Base-by-base conservation (phyloP, 495 filamentous ascomycete genomes). In the Entonaema liquescens region DNA sequence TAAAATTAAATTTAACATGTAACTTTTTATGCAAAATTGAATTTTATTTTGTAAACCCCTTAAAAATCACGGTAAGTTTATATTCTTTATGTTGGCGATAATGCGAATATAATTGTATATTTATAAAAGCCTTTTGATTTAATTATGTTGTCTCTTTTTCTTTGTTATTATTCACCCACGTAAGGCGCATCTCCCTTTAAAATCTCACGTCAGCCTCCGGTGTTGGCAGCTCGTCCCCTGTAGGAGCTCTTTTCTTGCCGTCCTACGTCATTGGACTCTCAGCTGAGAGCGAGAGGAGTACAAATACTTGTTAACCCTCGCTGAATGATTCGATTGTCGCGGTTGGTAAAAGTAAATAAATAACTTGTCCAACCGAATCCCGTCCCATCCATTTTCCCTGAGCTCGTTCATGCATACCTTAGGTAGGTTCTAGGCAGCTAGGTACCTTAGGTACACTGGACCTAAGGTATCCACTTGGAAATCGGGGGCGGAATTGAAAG, bases 151-250 rank as follows among this genome's bases (percentile, higher is more conserved):
- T 47, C 49, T 11, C 23, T 29, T 50, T 53, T 53, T 53, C 25
- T 26, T 53, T n/a, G 25, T n/a, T 29, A 6, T 17, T 53, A 53
- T 11, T 53, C 49, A 53, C 15, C 49, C 25, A 42, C 35, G 12
- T 65, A 38, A 23, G 23, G 25, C 25, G 26, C 35, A 21, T 50
- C 31, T 33, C 35, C 15, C 26, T 23, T 56, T 28, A 26, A 38
- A 55, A 17, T 58, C 63, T 71, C 59, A 67, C 59, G 63, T 71
- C 44, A 71, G 68, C 68, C 68, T 71, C 40, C 42, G 57, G 52
- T 25, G 54, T 33, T 44, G 23, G 58, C 26, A 65, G 25, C 54
- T 44, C 59, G 6, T 42, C 54, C 68, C 58, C 62, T 66, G 68
- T 58, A 66, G 56, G 62, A 62, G n/a, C n/a, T n/a, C 33, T 28